Conservation (phyloP, 192 early-diverging fungal species). For the Entrophospora sp. region DNA sequence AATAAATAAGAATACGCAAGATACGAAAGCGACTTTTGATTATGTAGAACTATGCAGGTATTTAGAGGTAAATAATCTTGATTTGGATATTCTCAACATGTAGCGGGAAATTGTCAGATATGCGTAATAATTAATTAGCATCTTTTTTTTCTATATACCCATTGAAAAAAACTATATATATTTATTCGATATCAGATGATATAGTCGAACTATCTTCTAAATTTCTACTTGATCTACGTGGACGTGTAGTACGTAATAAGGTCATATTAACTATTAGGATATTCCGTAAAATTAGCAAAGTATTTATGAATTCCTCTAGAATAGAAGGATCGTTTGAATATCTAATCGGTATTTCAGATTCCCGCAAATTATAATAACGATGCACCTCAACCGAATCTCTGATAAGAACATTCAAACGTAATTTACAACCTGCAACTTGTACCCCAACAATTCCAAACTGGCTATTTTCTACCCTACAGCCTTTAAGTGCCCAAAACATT, state of each 20-base stretch:
- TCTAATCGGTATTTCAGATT: neutral
- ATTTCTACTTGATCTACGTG: neutral
- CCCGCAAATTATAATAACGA: neutral
- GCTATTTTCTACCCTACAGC: neutral
- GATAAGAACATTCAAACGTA: neutral
- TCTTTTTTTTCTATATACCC: no score
- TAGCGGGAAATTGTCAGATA: no score
- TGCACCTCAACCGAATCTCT: neutral
- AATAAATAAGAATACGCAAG: no score
- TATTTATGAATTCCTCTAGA: neutral
- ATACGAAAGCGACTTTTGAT: no score
- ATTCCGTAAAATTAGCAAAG: neutral
- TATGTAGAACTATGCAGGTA: no score
- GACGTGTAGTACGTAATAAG: neutral
- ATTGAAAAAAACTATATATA: no score
- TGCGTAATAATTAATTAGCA: no score
- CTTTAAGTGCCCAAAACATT: neutral
- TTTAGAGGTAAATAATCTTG: no score
- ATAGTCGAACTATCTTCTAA: slow-evolving; percentile 9
- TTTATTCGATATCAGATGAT: neutral
- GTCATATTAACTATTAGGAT: slow-evolving; percentile 11
- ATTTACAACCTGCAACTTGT: neutral
- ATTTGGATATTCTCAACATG: no score
- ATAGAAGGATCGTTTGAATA: neutral
- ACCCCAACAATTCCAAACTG: slow-evolving; percentile 4